phyloP scores from a whole-genome alignment of 2,329 filamentous ascomycete genomes.

The Talaromyces piceae region DNA sequence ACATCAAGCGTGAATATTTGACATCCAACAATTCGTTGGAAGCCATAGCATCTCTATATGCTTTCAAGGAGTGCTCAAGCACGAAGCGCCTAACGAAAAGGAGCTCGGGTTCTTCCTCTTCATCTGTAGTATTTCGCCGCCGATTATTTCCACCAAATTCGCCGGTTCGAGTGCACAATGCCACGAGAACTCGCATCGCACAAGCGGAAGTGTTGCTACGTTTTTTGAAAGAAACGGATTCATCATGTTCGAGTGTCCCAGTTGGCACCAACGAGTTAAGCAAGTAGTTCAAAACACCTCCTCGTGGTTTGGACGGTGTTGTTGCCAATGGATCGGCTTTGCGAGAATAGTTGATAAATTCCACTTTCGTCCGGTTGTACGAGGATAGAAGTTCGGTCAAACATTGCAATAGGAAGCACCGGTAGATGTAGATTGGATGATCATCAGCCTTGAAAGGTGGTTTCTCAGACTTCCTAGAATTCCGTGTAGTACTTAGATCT shows the following conservation, averaged over 20 bases:
- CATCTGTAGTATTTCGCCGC: slow-evolving; percentile 42
- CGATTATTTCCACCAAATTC: slow-evolving; percentile 60
- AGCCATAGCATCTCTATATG: slow-evolving; percentile 78
- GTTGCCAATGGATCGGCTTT: slow-evolving; percentile 75
- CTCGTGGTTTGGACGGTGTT: slow-evolving; percentile 89
- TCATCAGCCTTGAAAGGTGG: slow-evolving; percentile 80
- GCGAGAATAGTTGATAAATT: slow-evolving; percentile 98
- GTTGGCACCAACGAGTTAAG: slow-evolving; percentile 68
- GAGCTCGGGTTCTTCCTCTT: slow-evolving; percentile 46
- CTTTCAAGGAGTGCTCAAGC: slow-evolving; percentile 82
- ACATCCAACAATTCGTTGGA: slow-evolving; percentile 74
- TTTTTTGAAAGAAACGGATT: slow-evolving; percentile 74
- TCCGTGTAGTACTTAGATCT: slow-evolving; percentile 20
- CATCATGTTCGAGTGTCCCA: slow-evolving; percentile 60
- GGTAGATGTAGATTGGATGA: slow-evolving; percentile 92
- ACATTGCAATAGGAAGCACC: slow-evolving; percentile 89
- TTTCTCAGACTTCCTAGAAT: slow-evolving; percentile 61
- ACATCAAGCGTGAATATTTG: slow-evolving; percentile 82
- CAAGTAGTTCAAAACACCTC: slow-evolving; percentile 87
- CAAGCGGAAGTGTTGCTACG: slow-evolving; percentile 75
- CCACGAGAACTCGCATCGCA: slow-evolving; percentile 78
- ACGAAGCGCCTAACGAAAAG: slow-evolving; percentile 92
- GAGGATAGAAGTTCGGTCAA: slow-evolving; percentile 82
- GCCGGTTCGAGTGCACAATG: slow-evolving; percentile 78
- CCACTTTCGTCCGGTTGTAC: slow-evolving; percentile 91